Percentiles rank a stretch among this genome's conserved stretches.
Evolutionary conservation across 1,139 yeast species (phyloP).

Genomic region (Taiozyma sp.): DNA sequence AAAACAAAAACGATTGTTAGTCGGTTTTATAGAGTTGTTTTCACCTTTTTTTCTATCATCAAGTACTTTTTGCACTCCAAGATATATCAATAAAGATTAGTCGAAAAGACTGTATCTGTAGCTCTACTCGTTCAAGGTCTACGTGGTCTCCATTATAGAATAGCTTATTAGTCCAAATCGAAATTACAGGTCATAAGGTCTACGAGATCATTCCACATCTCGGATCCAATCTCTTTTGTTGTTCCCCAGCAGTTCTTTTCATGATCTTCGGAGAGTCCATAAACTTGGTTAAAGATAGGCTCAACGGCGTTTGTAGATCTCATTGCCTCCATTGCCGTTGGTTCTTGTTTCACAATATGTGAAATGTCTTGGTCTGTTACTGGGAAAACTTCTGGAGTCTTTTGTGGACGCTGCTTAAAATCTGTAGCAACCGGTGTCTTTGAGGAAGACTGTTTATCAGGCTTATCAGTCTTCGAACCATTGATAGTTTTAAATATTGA

Average conservation of each 20-base stretch:
- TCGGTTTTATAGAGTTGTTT: background rate
- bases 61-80: background rate
- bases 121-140: background rate
- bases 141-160: background rate
- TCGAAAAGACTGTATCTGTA: background rate
- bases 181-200: conserved; percentile 4
- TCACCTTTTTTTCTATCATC: background rate
- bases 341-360: conserved; percentile 1
- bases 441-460: background rate
- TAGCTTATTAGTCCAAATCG: background rate
- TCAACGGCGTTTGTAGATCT: background rate
- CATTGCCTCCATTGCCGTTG: background rate
- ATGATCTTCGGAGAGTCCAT: background rate
- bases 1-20: conserved; percentile 19
- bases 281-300: background rate
- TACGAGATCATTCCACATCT: conserved; percentile 9
- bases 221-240: conserved; percentile 1
- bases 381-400: conserved; percentile 12
- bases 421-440: background rate
- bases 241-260: conserved; percentile 8
- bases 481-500: conserved; percentile 5
- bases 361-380: conserved; percentile 9
- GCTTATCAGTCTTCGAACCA: background rate
- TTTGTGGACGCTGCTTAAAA: background rate
- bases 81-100: background rate